A percentile compares a stretch with the other conserved stretches of the same genome.
These are phyloP conservation scores for Talaromyces liani DNA, from an alignment of 495 filamentous ascomycete genomes.

Conservation along the genomic window DNA sequence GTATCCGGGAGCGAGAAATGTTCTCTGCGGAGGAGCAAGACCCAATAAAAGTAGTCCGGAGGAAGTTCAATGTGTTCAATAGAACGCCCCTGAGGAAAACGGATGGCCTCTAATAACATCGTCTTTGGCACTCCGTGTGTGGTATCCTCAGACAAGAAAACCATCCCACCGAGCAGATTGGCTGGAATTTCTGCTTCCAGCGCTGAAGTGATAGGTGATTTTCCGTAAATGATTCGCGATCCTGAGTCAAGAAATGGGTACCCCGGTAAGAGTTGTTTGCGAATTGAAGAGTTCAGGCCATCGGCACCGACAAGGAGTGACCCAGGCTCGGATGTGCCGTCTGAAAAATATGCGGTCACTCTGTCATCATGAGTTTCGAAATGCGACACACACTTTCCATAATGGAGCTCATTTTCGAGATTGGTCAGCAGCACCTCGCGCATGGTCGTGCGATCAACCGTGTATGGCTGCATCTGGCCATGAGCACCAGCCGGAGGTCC, in stretches of 20 bases:
- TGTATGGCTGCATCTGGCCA: slow-evolving; percentile 11
- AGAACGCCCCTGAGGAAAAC: slow-evolving; percentile 18
- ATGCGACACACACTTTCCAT: slow-evolving; percentile 30
- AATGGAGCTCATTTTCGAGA: slow-evolving; percentile 29
- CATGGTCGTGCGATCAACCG: slow-evolving; percentile 22
- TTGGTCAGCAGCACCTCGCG: slow-evolving; percentile 21
- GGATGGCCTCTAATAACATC: slow-evolving; percentile 28
- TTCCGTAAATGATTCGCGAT: slow-evolving; percentile 35
- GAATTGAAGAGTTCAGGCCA: slow-evolving; percentile 30
- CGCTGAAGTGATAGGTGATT: slow-evolving; percentile 26
- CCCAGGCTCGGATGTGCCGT: slow-evolving; percentile 28
- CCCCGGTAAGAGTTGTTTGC: slow-evolving; percentile 34
- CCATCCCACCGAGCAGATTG: slow-evolving; percentile 20
- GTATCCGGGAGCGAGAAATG: slow-evolving; percentile 13
- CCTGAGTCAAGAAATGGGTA: slow-evolving; percentile 33
- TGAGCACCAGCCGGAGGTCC: slow-evolving; percentile 11
- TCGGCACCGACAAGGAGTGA: slow-evolving; percentile 39
- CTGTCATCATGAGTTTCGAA: slow-evolving; percentile 23
- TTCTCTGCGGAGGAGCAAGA: slow-evolving; percentile 18
- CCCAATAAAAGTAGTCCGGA: slow-evolving; percentile 34
- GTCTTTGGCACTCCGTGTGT: slow-evolving; percentile 18
- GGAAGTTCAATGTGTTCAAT: slow-evolving; percentile 15
- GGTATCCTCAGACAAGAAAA: slow-evolving; percentile 21
- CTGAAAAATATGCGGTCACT: slow-evolving; percentile 29
- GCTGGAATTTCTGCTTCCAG: slow-evolving; percentile 16